Evolutionary conservation across 345 rosid species (phyloP).

Genomic region (Eucalyptus paniculata): DNA sequence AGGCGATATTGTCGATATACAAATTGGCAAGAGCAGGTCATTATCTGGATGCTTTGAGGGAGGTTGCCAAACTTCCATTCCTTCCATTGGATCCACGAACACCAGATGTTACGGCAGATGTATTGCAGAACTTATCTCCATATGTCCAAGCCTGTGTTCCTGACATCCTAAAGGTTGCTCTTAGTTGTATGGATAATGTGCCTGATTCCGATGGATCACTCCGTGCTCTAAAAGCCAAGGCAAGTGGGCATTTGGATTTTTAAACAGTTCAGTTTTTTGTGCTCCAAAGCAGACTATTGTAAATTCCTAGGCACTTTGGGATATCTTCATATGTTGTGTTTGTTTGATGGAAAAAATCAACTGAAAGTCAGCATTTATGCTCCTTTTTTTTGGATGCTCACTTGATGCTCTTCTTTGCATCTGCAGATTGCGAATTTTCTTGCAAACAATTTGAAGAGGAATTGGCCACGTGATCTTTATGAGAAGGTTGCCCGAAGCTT

Average conservation of each 20-base stretch:
- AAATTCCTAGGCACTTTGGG: background rate
- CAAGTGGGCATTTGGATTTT: background rate
- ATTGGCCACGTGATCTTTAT: constrained; percentile 88
- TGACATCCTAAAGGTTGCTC: constrained; percentile 68
- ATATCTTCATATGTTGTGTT: background rate
- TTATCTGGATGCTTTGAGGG: constrained; percentile 79
- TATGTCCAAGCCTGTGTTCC: constrained; percentile 88
- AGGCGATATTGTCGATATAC: constrained; percentile 76
- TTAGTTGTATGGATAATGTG: constrained; percentile 79
- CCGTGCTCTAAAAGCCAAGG: constrained; percentile 92
- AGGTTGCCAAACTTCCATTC: constrained; percentile 83
- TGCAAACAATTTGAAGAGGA: constrained; percentile 68
- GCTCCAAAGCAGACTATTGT: background rate
- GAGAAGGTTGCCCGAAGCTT: constrained; percentile 75
- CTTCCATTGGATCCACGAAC: constrained; percentile 83
- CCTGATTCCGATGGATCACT: constrained; percentile 84
- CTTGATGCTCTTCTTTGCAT: background rate
- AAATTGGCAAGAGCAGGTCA: constrained; percentile 56
- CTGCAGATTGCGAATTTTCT: constrained; percentile 81
- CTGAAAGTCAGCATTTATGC: background rate
- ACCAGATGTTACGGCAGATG: constrained; percentile 35
- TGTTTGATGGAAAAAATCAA: background rate
- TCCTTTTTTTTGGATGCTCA: background rate
- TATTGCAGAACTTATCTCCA: constrained; percentile 65
- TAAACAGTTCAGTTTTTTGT: background rate